Base-by-base conservation (phyloP, 2,329 filamentous ascomycete species). In the Aspergillus quadrilineatus region DNA sequence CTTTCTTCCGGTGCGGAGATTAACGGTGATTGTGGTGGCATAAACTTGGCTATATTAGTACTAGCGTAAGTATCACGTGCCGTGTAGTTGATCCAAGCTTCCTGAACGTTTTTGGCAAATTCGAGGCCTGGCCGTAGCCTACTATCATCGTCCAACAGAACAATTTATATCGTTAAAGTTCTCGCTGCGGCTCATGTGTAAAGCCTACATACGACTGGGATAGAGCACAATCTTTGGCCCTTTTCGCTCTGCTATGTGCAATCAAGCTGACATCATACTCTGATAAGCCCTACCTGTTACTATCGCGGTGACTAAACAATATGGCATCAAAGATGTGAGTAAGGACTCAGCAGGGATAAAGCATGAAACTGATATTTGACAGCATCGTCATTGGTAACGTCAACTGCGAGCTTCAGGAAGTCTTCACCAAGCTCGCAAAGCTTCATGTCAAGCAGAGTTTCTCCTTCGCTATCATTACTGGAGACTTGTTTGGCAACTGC, bases 381-480 rank as follows among this genome's bases (percentile, higher is more conserved):
- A 86, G 76, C 50, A 65, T 94, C 66, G 90, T 97, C 39, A 78
- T 96, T 59, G 94, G 94, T 56, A 86, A 86, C 69, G 81, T 96
- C 62, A 88, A 92, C 69, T 93, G 93, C 67, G 85, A 89, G 69
- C 82, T 97, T 51, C 80, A 84, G 60, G 74, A 86, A 10, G 86
- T 89, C 8, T 90, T 99, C 71, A 81, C 84, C 58, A 99, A 97
- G 75, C 79, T 97, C 17, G 80, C 86, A 7, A 83, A 85, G 8
- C 80, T 97, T 2, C 92, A 97, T 65, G 79, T 85, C 36, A 97
- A 97, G 76, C 94, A 97, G 70, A 83, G 82, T 67, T 97, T 99
- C 72, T 82, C 89, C 12, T 89, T 97, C 66, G 92, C 90, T 14
- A 85, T 99, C 54, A 78, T 96, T 32, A 85, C 86, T 8, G 94